phyloP scores from a whole-genome alignment of 805 yeast species.

The Lipomyces starkeyi region DNA sequence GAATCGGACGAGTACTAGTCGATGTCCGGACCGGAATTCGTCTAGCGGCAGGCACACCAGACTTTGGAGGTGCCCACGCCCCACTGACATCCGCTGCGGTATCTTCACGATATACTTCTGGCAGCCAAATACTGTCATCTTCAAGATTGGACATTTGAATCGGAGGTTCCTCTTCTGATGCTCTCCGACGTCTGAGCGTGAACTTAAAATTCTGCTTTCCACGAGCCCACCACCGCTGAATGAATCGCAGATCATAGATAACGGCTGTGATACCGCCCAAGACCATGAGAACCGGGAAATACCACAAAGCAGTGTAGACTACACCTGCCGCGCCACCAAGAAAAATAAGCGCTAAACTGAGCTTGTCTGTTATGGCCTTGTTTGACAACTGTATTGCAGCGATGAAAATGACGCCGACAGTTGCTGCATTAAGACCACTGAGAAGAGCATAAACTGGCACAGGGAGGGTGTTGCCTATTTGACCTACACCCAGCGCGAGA shows the following conservation, averaged over 20 bases:
- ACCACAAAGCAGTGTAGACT: constrained; percentile 33
- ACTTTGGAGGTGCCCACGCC: neutral
- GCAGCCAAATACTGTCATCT: constrained; percentile 29
- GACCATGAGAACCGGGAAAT: constrained; percentile 34
- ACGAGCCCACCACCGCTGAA: constrained; percentile 7
- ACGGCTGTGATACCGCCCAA: constrained; percentile 27
- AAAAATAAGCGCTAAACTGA: constrained; percentile 27
- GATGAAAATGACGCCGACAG: constrained; percentile 34
- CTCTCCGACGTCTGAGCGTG: constrained; percentile 11
- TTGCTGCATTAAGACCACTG: constrained; percentile 34
- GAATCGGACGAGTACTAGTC: neutral
- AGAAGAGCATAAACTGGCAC: constrained; percentile 32
- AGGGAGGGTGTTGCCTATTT: constrained; percentile 28
- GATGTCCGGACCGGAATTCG: constrained; percentile 6
- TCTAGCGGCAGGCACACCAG: constrained; percentile 1
- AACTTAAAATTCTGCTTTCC: constrained; percentile 8
- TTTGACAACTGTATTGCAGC: constrained; percentile 31
- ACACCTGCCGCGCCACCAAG: constrained; percentile 31
- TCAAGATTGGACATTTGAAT: constrained; percentile 13
- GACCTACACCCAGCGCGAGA: constrained; percentile 34
- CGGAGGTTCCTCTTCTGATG: neutral
- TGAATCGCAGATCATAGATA: constrained; percentile 22
- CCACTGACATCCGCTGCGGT: constrained; percentile 16
- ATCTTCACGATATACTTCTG: constrained; percentile 24
- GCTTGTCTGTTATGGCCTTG: constrained; percentile 32